A percentile compares a stretch with the other conserved stretches of the same genome.
Conservation (phyloP, 176 grass and related monocot species). For the Phragmites australis region DNA sequence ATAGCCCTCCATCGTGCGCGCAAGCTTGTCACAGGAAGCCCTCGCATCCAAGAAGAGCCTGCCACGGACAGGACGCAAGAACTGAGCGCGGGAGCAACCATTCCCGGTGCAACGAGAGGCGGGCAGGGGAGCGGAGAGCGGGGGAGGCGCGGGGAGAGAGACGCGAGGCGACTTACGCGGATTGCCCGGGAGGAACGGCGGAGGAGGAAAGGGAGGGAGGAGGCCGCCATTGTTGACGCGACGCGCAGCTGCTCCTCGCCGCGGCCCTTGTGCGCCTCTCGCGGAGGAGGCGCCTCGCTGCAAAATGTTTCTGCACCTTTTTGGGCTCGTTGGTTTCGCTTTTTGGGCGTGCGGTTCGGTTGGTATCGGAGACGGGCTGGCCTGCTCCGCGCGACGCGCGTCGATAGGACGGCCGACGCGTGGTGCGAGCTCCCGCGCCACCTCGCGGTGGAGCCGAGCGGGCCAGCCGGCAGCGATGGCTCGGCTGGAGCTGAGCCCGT, state of each 20-base stretch:
- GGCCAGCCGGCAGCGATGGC: neutral
- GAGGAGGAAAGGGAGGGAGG: constrained; percentile 13
- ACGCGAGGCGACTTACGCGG: constrained; percentile 28
- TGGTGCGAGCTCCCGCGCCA: constrained; percentile 29
- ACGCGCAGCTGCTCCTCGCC: constrained; percentile 4
- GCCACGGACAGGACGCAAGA: neutral
- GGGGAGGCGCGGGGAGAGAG: neutral
- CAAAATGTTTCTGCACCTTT: neutral
- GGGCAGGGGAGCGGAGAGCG: too few species aligned
- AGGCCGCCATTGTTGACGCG: constrained; percentile 36
- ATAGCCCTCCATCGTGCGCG: constrained; percentile 32
- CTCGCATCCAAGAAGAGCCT: constrained; percentile 27
- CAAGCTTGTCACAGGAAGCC: neutral
- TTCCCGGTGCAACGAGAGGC: neutral
- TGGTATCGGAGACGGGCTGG: constrained; percentile 8
- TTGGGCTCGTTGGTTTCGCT: constrained; percentile 30
- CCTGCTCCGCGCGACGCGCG: constrained; percentile 28
- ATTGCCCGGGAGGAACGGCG: neutral
- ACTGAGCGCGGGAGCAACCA: neutral
- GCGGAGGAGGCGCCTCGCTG: neutral
- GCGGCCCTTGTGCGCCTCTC: constrained; percentile 22
- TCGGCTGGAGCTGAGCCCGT: neutral
- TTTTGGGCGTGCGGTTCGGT: constrained; percentile 46
- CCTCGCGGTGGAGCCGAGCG: constrained; percentile 16
- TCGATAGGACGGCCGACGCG: constrained; percentile 27